These are phyloP conservation scores for Aureobasidium sp. DNA, from an alignment of 2,329 filamentous ascomycete species.

Conservation along the genomic window DNA sequence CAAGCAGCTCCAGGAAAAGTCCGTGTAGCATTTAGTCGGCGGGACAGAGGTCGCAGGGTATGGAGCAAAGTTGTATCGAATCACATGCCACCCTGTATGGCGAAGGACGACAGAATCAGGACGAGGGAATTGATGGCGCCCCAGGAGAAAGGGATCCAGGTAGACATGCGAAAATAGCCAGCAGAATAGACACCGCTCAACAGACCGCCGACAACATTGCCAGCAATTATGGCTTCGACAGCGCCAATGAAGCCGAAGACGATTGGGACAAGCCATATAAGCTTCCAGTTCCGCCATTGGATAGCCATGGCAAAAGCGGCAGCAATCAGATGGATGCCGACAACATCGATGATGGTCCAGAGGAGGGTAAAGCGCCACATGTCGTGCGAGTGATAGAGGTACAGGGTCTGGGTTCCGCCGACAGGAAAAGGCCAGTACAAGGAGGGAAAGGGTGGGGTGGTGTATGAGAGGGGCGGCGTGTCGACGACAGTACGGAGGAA, in stretches of 20 bases:
- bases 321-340: slow-evolving; percentile 63
- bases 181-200: slow-evolving; percentile 72
- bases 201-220: slow-evolving; percentile 74
- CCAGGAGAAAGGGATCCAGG: slow-evolving; percentile 90
- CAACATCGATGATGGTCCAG: slow-evolving; percentile 78
- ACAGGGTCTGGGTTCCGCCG: slow-evolving; percentile 45
- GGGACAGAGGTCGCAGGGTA: neutral
- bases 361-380: slow-evolving; percentile 81
- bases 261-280: slow-evolving; percentile 63
- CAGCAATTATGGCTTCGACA: slow-evolving; percentile 68
- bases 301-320: slow-evolving; percentile 63
- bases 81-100: slow-evolving; percentile 82
- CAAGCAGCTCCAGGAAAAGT: too few species aligned
- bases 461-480: slow-evolving; percentile 50
- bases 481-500: slow-evolving; percentile 38
- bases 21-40: neutral
- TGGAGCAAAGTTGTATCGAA: neutral
- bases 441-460: slow-evolving; percentile 65
- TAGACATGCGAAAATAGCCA: slow-evolving; percentile 84
- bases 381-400: slow-evolving; percentile 66
- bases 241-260: slow-evolving; percentile 64
- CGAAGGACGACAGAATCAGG: slow-evolving; percentile 78
- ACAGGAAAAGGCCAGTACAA: slow-evolving; percentile 66
- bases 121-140: slow-evolving; percentile 74
- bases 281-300: slow-evolving; percentile 50